Base-by-base conservation (phyloP, 768 basidiomycete species). In the Kwoniella dendrophila region DNA sequence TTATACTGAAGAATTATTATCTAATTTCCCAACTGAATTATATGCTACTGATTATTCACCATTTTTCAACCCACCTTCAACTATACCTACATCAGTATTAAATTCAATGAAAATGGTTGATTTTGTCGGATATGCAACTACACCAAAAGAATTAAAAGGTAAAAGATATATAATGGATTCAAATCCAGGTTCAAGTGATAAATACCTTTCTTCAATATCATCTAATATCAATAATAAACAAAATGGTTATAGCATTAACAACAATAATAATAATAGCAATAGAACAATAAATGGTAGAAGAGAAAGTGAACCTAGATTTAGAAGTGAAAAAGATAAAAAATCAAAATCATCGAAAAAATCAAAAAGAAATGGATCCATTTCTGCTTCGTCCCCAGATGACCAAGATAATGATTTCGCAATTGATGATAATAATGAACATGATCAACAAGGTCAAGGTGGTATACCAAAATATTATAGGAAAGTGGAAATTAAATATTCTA, bases 401-500 rank as follows among this genome's bases (percentile, higher is more conserved):
- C 1, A 71, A 76, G 29, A 69, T 69, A 52, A 70, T 74, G 36
- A 63, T 66, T 58, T 4, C 27, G 7, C 8, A 36, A 43, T 44
- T 16, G 26, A 24, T n/a, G 55, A 41, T 16, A 45, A 58, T 26
- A 16, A 10, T 29, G 55, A 53, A 14, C 18, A 26, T 12, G 45
- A n/a, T 16, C 30, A 18, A 49, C 12, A 43, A 33, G 49, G 51
- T 11, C 57, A 59, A 11, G 73, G 71, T 0, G 56, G 69, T 11
- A 85, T 92, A 49, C 91, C 94, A 0, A 85, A 84, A 57, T 84
- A 87, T 63, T 99, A 96, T 77, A 87, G 90, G 60, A 88, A 88
- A 71, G 93, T 96, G 16, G 94, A 97, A 80, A 99, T 99, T 72
- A 92, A 94, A 78, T 99, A 99, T 76, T 94, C 91, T 38, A 95